Conservation (phyloP, 2,329 filamentous ascomycete species). For the Ophiostoma tasmaniense region DNA sequence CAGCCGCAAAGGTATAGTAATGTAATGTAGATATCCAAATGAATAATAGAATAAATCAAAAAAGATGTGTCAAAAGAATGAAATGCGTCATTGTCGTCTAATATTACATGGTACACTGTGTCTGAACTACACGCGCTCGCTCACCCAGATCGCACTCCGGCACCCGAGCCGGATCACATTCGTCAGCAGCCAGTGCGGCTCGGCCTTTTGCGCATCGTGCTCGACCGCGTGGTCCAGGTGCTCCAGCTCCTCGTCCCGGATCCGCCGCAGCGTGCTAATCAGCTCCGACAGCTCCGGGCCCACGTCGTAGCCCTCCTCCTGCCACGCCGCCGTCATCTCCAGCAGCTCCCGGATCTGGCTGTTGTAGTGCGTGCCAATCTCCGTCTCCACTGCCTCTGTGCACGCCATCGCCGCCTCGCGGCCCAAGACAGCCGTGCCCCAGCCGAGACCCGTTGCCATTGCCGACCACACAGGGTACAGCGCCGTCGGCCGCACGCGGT, state of each 20-base stretch:
- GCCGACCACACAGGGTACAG: constrained; percentile 86
- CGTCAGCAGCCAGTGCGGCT: constrained; percentile 82
- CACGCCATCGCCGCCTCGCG: constrained; percentile 96
- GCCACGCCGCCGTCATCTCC: constrained; percentile 70
- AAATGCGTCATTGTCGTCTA: neutral
- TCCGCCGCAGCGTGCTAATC: constrained; percentile 65
- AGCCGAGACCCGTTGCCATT: constrained; percentile 73
- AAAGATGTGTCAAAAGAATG: neutral
- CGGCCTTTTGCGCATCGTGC: constrained; percentile 82
- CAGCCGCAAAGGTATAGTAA: constrained; percentile 5
- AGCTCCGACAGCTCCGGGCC: constrained; percentile 69
- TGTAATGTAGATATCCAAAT: neutral
- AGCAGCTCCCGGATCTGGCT: constrained; percentile 75
- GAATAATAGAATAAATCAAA: neutral
- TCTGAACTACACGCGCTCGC: constrained; percentile 48
- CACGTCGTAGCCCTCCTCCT: constrained; percentile 68
- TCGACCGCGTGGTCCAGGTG: constrained; percentile 92
- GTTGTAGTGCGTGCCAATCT: constrained; percentile 95
- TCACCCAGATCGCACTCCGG: constrained; percentile 86
- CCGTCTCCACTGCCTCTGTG: constrained; percentile 95
- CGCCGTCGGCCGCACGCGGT: constrained; percentile 83
- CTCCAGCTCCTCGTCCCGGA: constrained; percentile 92
- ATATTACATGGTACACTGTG: neutral
- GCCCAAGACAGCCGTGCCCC: constrained; percentile 81
- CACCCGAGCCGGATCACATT: constrained; percentile 85